Conservation (phyloP, 768 basidiomycete species). For the Pholiota microspora region DNA sequence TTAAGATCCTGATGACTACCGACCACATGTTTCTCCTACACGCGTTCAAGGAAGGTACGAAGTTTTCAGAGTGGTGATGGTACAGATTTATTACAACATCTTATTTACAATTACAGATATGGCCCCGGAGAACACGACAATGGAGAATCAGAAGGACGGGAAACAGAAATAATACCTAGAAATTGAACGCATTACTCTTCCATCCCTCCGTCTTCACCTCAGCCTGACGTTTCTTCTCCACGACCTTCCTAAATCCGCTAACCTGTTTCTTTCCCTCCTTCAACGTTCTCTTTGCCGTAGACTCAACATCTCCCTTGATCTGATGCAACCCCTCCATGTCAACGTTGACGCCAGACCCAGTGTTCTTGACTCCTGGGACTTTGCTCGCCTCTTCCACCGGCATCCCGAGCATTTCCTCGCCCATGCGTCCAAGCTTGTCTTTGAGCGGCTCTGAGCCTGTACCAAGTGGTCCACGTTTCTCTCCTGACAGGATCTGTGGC, state of each 20-base stretch:
- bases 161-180: no score
- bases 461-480: slow-evolving; percentile 67
- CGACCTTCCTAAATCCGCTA: slow-evolving; percentile 40
- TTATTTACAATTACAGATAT: no score
- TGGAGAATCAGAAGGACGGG: no score
- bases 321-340: slow-evolving; percentile 26
- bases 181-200: slow-evolving; percentile 49
- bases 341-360: slow-evolving; percentile 14
- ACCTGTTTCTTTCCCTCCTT: slow-evolving; percentile 35
- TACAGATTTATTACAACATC: no score
- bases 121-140: no score
- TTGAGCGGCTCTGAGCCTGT: slow-evolving; percentile 42
- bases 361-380: background rate
- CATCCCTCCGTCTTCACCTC: slow-evolving; percentile 43
- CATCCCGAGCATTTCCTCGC: slow-evolving; percentile 28
- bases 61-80: no score
- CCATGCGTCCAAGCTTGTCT: slow-evolving; percentile 32
- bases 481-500: slow-evolving; percentile 68
- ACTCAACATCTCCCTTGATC: slow-evolving; percentile 19
- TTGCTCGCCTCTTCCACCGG: slow-evolving; percentile 16
- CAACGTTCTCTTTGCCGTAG: slow-evolving; percentile 25
- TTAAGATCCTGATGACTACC: no score
- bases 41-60: no score
- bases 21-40: no score
- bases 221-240: slow-evolving; percentile 35